Base-by-base conservation (phyloP, 2,329 filamentous ascomycete genomes). In the Aureobasidium subglaciale region DNA sequence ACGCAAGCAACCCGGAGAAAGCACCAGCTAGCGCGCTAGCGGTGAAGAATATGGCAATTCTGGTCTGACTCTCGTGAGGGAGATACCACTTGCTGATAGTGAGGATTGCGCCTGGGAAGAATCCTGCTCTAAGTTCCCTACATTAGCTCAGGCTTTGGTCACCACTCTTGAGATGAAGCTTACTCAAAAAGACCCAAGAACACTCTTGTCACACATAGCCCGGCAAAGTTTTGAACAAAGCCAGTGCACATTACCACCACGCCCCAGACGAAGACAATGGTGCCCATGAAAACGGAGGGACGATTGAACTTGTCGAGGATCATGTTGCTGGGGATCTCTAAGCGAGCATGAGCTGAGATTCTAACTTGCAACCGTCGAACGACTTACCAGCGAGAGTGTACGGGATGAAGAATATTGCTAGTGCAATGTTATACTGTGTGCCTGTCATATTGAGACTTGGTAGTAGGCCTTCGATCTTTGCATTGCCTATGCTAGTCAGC, bases 401-500 rank as follows among this genome's bases (percentile, higher is more conserved):
- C 11, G 45, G 30, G 10, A 49, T 25, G 29, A 49, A 49, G 45
- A 49, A 49, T n/a, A 49, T 49, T 8, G 45, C 27, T 5, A 49
- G 30, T 10, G 45, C 27, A 25, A 35, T 25, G 45, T 34, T 91
- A 73, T 90, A 95, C 64, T 87, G 76, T 5, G 75, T 70, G 3
- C 79, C 76, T 1, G 77, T 78, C 76, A 92, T 81, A 29, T 78
- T 61, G 8, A 92, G 72, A 56, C 87, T 83, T 11, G 75, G 65
- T 55, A 78, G 69, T 2, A 84, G 68, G 13, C 79, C 78, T 16
- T 76, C 79, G 29, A 83, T 73, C 63, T 80, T 80, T 1, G 81
- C 89, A 71, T 78, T 93, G 43, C 88, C 87, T 58, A 90, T 88
- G 63, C 92, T 92, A 22, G 88, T 90, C 15, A 85, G 64, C 56